Evolutionary conservation across 2,329 filamentous ascomycete species (phyloP), one percentile per base, ranked within the genome.

Genomic region (Penicillium frequentans): DNA sequence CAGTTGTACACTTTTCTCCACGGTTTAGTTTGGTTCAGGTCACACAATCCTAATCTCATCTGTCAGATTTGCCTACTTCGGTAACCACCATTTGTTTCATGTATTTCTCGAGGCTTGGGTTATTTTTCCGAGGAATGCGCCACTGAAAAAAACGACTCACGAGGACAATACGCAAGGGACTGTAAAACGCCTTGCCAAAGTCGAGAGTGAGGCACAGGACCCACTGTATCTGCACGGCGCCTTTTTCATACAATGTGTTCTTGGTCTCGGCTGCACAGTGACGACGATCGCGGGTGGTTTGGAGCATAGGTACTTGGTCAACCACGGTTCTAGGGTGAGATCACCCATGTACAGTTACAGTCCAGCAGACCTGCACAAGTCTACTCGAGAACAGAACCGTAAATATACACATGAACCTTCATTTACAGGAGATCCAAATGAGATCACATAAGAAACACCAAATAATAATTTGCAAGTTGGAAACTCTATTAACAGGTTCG

Each of bases 91-190:
- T 9, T 11, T 19, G 39, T 42, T 42, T 42, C 39, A 23, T n/a
- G 19, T 23, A 31, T 47, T 29, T 27, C 45, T 21, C 39, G 39
- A 23, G 45, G 4, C 24, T 13, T 46, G 14, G 14, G n/a, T 11
- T 29, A 31, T 47, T 47, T 29, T 27, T 46, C 43, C 27, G 54
- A 59, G 49, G 60, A 61, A 63, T 58, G 54, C 56, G 62, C 62
- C 59, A 63, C 59, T 49, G 14, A 46, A 57, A 52, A 39, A 39
- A 39, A 39, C 43, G 45, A 39, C 49, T 61, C 62, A 64, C 62
- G 62, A 65, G 64, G 62, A 51, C 51, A 27, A 31, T 14, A 63
- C 48, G 62, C 62, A 65, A 64, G 63, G 63, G 60, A 57, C 45
- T n/a, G 6, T n/a, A 23, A 29, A 19, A 29, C n/a, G n/a, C 13